A percentile compares a stretch with the other conserved stretches of the same genome.
These are phyloP conservation scores for Glebionis coronaria DNA, from an alignment of 129 eudicot genomes.

Conservation along the genomic window DNA sequence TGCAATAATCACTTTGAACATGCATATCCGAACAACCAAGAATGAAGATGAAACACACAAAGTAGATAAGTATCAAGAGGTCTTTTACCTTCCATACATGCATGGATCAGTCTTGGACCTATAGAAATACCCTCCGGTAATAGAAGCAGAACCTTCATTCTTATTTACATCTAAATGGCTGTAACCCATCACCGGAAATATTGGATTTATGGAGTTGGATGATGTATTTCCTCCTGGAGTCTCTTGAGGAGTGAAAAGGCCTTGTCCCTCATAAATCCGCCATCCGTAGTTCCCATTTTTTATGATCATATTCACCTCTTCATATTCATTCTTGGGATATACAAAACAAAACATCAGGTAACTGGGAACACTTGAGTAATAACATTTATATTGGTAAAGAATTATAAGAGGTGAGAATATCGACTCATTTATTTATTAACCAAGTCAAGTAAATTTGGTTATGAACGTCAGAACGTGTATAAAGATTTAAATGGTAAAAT, in stretches of 20 bases:
- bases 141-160: slow-evolving; percentile 76
- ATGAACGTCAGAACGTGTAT: too few relatives aligned
- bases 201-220: slow-evolving; percentile 36
- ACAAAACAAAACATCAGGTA: background rate
- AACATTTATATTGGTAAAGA: background rate
- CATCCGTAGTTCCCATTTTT: slow-evolving; percentile 81
- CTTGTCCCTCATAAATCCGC: slow-evolving; percentile 65
- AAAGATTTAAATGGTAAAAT: too few relatives aligned
- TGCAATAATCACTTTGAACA: background rate
- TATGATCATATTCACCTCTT: slow-evolving; percentile 69
- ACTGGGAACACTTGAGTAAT: background rate
- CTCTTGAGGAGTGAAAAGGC: slow-evolving; percentile 35
- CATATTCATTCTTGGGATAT: slow-evolving; percentile 42
- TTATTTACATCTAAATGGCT: slow-evolving; percentile 55
- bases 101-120: slow-evolving; percentile 78
- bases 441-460: too few relatives aligned
- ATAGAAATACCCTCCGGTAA: slow-evolving; percentile 79
- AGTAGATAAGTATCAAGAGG: background rate
- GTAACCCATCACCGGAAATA: slow-evolving; percentile 74
- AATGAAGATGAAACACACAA: background rate
- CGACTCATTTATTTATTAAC: too few relatives aligned
- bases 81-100: slow-evolving; percentile 64
- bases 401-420: background rate
- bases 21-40: background rate
- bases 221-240: slow-evolving; percentile 60